Conservation (phyloP, 2,329 filamentous ascomycete genomes). For the Aureobasidium subglaciale region DNA sequence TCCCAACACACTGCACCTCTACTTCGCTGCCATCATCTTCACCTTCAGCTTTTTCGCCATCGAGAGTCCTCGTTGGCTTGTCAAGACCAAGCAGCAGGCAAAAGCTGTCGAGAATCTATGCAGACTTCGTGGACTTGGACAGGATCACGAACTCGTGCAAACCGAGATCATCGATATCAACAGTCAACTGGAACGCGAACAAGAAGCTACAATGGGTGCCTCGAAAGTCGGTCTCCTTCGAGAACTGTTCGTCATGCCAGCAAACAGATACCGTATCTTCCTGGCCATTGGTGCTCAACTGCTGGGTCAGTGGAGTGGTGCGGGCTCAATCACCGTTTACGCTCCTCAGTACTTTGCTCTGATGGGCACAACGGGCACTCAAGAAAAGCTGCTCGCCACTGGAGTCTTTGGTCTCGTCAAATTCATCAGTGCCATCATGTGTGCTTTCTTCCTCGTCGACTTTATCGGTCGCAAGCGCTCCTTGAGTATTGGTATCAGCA, state of each 20-base stretch:
- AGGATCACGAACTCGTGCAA: slow-evolving; percentile 28
- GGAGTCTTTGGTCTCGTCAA: slow-evolving; percentile 72
- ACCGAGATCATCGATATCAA: slow-evolving; percentile 58
- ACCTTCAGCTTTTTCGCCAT: slow-evolving; percentile 48
- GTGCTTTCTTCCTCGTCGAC: slow-evolving; percentile 72
- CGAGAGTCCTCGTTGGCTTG: slow-evolving; percentile 29
- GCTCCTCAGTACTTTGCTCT: slow-evolving; percentile 66
- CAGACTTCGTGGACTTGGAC: slow-evolving; percentile 24
- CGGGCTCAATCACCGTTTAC: slow-evolving; percentile 69
- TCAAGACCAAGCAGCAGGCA: slow-evolving; percentile 28
- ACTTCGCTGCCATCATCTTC: slow-evolving; percentile 67
- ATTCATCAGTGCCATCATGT: slow-evolving; percentile 57
- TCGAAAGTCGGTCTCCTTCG: slow-evolving; percentile 59
- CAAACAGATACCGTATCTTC: slow-evolving; percentile 67
- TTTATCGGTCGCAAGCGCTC: slow-evolving; percentile 65
- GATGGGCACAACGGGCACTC: slow-evolving; percentile 60
- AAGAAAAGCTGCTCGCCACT: slow-evolving; percentile 65
- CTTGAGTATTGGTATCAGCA: slow-evolving; percentile 41
- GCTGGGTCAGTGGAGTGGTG: slow-evolving; percentile 59
- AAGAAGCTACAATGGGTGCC: slow-evolving; percentile 61
- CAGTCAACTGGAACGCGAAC: slow-evolving; percentile 59
- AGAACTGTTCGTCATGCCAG: slow-evolving; percentile 60
- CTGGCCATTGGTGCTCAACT: slow-evolving; percentile 63
- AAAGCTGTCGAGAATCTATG: slow-evolving; percentile 25
- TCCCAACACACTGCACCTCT: slow-evolving; percentile 68